These are phyloP conservation scores for Rhynchosporium graminicola DNA, from an alignment of 2,329 filamentous ascomycete genomes.

Conservation along the genomic window DNA sequence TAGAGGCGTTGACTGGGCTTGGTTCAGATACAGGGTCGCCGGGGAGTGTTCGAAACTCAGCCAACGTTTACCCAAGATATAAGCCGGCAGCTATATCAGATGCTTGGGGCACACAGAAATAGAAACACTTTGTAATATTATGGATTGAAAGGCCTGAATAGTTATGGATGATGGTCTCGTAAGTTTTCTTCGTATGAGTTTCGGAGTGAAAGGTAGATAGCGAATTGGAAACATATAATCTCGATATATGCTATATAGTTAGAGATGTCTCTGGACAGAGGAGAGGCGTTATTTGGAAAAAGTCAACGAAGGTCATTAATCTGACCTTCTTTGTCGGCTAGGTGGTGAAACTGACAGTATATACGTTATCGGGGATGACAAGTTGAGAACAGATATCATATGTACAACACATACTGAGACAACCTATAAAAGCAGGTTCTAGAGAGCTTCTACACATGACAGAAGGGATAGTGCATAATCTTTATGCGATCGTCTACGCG, in stretches of 20 bases:
- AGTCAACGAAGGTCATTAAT: background rate
- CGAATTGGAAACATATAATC: background rate
- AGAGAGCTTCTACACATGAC: background rate
- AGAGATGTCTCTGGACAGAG: background rate
- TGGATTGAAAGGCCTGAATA: background rate
- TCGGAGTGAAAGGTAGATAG: background rate
- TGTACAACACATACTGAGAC: background rate
- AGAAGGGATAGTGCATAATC: background rate
- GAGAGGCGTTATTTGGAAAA: background rate
- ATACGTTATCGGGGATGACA: background rate
- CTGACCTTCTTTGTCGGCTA: background rate
- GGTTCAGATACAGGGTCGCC: slow-evolving; percentile 4
- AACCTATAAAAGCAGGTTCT: background rate
- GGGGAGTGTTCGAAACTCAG: background rate
- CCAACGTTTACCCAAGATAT: slow-evolving; percentile 5
- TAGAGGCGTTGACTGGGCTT: background rate
- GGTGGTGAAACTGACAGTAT: background rate
- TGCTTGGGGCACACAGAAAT: background rate
- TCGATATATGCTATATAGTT: background rate
- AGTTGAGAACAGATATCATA: background rate
- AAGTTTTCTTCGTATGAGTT: too few relatives aligned
- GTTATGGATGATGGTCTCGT: background rate
- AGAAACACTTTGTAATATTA: background rate
- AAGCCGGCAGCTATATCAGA: background rate
- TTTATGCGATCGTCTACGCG: background rate